Base-by-base conservation (phyloP, 1,139 yeast genomes). In the Diutina rugosa region DNA sequence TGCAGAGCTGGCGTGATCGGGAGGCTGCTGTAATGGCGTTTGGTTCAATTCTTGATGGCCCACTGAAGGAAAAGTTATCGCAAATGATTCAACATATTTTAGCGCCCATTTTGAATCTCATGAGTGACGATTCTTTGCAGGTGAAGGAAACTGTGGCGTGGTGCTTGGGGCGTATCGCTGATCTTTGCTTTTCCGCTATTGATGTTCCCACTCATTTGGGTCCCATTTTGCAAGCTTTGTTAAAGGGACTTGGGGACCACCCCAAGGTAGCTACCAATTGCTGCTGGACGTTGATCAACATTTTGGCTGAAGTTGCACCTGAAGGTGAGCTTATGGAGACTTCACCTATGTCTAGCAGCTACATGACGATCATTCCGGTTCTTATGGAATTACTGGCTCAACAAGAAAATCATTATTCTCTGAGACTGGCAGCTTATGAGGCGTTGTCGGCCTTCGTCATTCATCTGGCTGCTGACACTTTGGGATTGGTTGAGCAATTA, bases 11-110 rank as follows among this genome's bases (percentile, higher is more conserved):
- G 99, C 83, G 95, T 71, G 74, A 82, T 58, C 85, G 97, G 65
- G 99, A 93, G 72, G 98, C 99, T 29, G 95, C 98, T 0, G 97
- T 93, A 7, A 93, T 93, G 99, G 97, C 99, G 0, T 93, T 93
- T 69, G 99, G 99, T 46, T 90, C 97, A 8, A 90, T 93, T 59
- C 77, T 93, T 63, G 98, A 91, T 63, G 99, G 99, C 21, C 98
- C 98, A 30, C 95, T 90, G 61, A 81, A 82, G 57, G 83, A 79
- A 3, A 85, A 86, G 65, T 77, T 90, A 63, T 81, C 80, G 57
- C 71, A 70, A 12, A 77, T 90, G 57, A 86, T 93, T 59, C 81
- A 80, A 46, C 91, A 88, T 72, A 97, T 98, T 2, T 76, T 93
- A 59, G 81, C 80, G 44, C 90, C 97, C 28, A 85, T 93, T 59